These are phyloP conservation scores for Blastobotrys chiropterorum DNA, from an alignment of 805 yeast species.

Conservation along the genomic window DNA sequence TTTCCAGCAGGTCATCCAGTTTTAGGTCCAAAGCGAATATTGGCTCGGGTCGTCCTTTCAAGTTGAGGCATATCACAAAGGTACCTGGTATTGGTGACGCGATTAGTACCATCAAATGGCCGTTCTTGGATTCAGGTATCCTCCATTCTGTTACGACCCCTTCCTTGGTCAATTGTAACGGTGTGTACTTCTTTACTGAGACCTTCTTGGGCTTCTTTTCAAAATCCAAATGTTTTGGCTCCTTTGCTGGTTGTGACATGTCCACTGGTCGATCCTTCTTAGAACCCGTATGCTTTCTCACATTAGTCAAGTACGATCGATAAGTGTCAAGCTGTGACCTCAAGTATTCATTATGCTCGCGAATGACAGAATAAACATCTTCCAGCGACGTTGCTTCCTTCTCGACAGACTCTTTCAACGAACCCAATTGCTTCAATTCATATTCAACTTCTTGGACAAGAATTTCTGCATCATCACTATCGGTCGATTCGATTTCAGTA, in stretches of 20 bases:
- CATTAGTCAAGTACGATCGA: conserved; percentile 31
- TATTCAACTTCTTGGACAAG: conserved; percentile 30
- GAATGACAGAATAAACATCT: conserved; percentile 27
- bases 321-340: conserved; percentile 32
- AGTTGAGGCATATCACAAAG: conserved; percentile 27
- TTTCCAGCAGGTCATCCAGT: conserved; percentile 31
- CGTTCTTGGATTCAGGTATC: conserved; percentile 22
- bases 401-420: conserved; percentile 27
- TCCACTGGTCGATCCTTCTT: conserved; percentile 20
- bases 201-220: conserved; percentile 8
- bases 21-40: conserved; percentile 28
- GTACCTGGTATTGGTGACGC: conserved; percentile 28
- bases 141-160: conserved; percentile 25
- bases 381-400: conserved; percentile 29
- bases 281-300: conserved; percentile 29
- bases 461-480: conserved; percentile 23
- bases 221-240: conserved; percentile 1
- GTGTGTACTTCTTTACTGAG: conserved; percentile 23
- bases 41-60: conserved; percentile 28
- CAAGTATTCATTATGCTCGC: conserved; percentile 34
- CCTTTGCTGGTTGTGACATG: conserved; percentile 3
- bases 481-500: conserved; percentile 21
- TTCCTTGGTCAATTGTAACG: conserved; percentile 23
- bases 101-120: conserved; percentile 23
- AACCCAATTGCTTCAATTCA: conserved; percentile 31